Evolutionary conservation across 495 filamentous ascomycete species (phyloP), one percentile per base, ranked within the genome.

Genomic region (Aspergillus carlsbadensis): DNA sequence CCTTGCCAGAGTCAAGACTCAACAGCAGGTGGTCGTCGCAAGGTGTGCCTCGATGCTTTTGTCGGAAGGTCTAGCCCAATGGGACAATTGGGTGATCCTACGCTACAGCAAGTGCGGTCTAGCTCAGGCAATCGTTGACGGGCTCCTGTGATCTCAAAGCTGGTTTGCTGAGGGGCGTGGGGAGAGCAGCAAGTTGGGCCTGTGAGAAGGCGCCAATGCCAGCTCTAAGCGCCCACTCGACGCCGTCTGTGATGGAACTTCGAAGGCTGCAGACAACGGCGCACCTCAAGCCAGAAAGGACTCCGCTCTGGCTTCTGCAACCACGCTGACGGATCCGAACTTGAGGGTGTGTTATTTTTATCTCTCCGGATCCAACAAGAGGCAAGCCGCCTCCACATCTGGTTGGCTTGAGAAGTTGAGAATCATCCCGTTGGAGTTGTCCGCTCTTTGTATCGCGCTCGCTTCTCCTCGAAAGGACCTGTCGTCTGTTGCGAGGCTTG

Each of bases 351-450:
- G 20, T 55, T 60, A 64, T 64, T 64, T 72, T 61, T 74, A 74
- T 68, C 53, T 58, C 37, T 58, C 40, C 60, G 57, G 56, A 59
- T 55, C 57, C 49, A 22, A 33, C 59, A 21, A 39, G 33, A 55
- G 31, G 52, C 55, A 58, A 61, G 59, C 58, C 56, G 59, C 59
- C 60, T 59, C 62, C 50, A 59, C 58, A 43, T 22, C 35, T 56
- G 47, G 56, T 58, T 59, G 58, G 56, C 15, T 45, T 52, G 35
- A 17, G 24, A 26, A 48, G 13, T 45, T 52, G 35, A 17, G 24
- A 26, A 48, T 50, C 55, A 58, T 52, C 56, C 42, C 62, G 54
- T 59, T 66, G 68, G 65, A 67, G 66, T 67, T 65, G 68, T 68
- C 64, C 65, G 65, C 65, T 66, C 58, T 62, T 31, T 56, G 36